phyloP scores from a whole-genome alignment of 768 basidiomycete species.

The Trametes elegans region DNA sequence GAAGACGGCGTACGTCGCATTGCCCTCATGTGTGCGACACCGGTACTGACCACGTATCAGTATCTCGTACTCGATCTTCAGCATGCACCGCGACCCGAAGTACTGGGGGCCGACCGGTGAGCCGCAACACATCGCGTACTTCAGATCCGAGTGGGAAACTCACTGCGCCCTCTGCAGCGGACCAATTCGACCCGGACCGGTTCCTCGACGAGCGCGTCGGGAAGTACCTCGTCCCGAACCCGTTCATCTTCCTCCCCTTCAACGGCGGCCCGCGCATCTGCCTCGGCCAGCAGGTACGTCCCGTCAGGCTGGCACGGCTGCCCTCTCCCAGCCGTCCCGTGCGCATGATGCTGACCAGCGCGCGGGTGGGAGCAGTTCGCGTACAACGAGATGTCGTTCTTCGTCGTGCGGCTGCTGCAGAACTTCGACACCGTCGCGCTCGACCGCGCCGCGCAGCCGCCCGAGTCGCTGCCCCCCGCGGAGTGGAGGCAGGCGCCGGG shows the following conservation, averaged over 20 bases:
- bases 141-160: no score
- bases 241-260: slow-evolving; percentile 60
- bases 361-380: slow-evolving; percentile 53
- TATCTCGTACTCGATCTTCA: slow-evolving; percentile 51
- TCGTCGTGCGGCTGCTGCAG: slow-evolving; percentile 60
- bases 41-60: slow-evolving; percentile 33
- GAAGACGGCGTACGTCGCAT: slow-evolving; percentile 18
- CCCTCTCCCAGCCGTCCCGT: no score
- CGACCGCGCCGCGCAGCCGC: slow-evolving; percentile 41
- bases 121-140: neutral
- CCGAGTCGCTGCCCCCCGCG: slow-evolving; percentile 41
- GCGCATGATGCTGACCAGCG: no score
- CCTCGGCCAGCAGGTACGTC: slow-evolving; percentile 26
- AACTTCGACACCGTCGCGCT: slow-evolving; percentile 46
- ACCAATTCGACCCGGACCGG: slow-evolving; percentile 69
- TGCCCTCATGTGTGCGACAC: no score
- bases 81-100: slow-evolving; percentile 65
- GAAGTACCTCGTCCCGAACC: slow-evolving; percentile 59
- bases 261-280: slow-evolving; percentile 28
- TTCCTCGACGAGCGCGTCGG: slow-evolving; percentile 64
- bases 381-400: slow-evolving; percentile 63
- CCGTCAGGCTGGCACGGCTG: no score
- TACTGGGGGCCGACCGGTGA: slow-evolving; percentile 73
- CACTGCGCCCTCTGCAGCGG: slow-evolving; percentile 41
- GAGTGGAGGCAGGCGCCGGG: slow-evolving; percentile 50